Evolutionary conservation across 805 yeast species (phyloP).

Genomic region (Lipomyces orientalis): DNA sequence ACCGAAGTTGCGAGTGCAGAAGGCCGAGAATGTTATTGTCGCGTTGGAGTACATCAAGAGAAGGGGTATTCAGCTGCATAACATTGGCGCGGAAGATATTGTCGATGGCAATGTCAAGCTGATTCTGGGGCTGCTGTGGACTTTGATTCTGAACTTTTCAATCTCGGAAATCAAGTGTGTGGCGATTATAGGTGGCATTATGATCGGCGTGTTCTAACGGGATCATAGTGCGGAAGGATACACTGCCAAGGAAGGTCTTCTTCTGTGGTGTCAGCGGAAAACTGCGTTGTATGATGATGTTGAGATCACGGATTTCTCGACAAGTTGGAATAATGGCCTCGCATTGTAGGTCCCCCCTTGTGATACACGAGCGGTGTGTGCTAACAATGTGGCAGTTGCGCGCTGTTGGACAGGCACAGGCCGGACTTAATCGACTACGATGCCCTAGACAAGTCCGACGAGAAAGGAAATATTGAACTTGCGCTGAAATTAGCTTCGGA

Average conservation of each 20-base stretch:
- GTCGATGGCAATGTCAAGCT: conserved; percentile 93
- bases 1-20: conserved; percentile 48
- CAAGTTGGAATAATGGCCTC: conserved; percentile 60
- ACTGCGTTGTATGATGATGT: conserved; percentile 50
- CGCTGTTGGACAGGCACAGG: conserved; percentile 51
- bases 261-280: conserved; percentile 61
- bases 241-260: conserved; percentile 51
- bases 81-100: conserved; percentile 75
- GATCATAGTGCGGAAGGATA: conserved; percentile 46
- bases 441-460: conserved; percentile 42
- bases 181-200: background rate
- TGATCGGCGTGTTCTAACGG: background rate
- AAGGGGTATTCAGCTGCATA: conserved; percentile 46
- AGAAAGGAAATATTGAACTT: conserved; percentile 45
- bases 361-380: background rate
- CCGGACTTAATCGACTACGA: conserved; percentile 51
- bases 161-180: conserved; percentile 46
- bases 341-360: conserved; percentile 46
- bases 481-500: conserved; percentile 54
- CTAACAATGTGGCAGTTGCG: conserved; percentile 42
- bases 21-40: conserved; percentile 47
- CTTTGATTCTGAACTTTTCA: conserved; percentile 48
- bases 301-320: conserved; percentile 55
- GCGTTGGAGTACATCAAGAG: conserved; percentile 48
- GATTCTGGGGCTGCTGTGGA: conserved; percentile 89